A percentile compares a stretch with the other conserved stretches of the same genome.
Evolutionary conservation across 2,329 filamentous ascomycete genomes (phyloP).

Genomic region (Ceratocystis diversiconidia): DNA sequence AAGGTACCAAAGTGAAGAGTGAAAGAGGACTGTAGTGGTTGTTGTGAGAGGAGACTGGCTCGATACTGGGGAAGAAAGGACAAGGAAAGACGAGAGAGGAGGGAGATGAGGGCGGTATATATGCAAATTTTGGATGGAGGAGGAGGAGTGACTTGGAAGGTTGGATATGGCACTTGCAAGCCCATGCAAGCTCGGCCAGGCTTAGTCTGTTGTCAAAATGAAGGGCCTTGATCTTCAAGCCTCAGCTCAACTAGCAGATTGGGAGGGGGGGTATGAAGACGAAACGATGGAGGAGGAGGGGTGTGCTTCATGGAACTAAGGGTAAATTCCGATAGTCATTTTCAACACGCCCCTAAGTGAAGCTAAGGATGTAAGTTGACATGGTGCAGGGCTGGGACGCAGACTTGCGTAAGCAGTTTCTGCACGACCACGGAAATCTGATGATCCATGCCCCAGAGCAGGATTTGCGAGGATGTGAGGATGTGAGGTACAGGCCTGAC

Average conservation of each 20-base stretch:
- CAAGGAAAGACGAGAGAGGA: background rate
- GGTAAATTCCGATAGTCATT: too few relatives aligned
- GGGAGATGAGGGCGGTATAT: conserved; percentile 10
- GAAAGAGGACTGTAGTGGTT: conserved; percentile 6
- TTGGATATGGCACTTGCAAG: background rate
- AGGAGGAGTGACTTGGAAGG: background rate
- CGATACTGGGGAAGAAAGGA: conserved; percentile 14
- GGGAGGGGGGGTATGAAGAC: too few relatives aligned
- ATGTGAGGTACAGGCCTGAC: background rate
- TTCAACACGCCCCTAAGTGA: background rate
- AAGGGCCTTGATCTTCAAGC: too few relatives aligned
- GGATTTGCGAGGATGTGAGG: background rate
- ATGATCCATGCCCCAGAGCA: background rate
- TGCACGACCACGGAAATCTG: background rate
- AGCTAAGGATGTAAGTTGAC: background rate
- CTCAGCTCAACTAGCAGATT: too few relatives aligned
- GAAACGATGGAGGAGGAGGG: background rate
- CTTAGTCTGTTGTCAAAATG: too few relatives aligned
- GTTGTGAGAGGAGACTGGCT: conserved; percentile 14
- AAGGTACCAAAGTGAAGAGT: conserved; percentile 14
- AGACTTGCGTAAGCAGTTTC: background rate
- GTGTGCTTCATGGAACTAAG: background rate
- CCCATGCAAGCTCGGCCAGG: background rate
- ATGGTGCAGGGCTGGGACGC: background rate
- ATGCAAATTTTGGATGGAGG: background rate